Percentiles rank a stretch among this genome's conserved stretches.
Evolutionary conservation across 2,329 filamentous ascomycete species (phyloP).

Genomic region (Colletotrichum graminicola): DNA sequence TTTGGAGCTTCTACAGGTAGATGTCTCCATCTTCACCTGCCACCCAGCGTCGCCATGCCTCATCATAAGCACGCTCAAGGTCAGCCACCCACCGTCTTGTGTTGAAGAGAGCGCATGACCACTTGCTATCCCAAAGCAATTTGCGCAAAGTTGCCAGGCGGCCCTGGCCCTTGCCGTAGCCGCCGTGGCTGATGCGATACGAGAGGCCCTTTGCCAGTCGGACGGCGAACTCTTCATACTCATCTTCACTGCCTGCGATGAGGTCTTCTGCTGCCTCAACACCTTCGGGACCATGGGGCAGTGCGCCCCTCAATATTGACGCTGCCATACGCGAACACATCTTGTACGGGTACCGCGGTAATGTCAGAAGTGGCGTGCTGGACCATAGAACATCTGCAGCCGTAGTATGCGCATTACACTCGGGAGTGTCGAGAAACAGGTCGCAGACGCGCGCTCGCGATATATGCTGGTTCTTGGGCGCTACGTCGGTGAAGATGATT

Average conservation of each 20-base stretch:
- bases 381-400: conserved; percentile 97
- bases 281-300: conserved; percentile 80
- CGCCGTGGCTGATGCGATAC: conserved; percentile 63
- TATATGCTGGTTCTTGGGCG: conserved; percentile 94
- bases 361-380: conserved; percentile 90
- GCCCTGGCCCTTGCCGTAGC: conserved; percentile 70
- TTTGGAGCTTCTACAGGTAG: conserved; percentile 68
- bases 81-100: conserved; percentile 92
- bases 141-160: conserved; percentile 83
- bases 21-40: conserved; percentile 91
- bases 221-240: conserved; percentile 86
- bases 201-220: conserved; percentile 72
- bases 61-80: conserved; percentile 87
- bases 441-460: conserved; percentile 92
- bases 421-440: conserved; percentile 94
- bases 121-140: conserved; percentile 85
- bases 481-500: conserved; percentile 95
- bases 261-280: conserved; percentile 77
- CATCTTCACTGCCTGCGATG: conserved; percentile 80
- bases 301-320: conserved; percentile 89
- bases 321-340: conserved; percentile 99
- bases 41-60: conserved; percentile 92
- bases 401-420: conserved; percentile 98
- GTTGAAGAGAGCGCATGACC: conserved; percentile 90
- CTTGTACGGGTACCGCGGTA: conserved; percentile 94